Percentiles rank a stretch among this genome's conserved stretches.
Evolutionary conservation across 1,284 basidiomycete genomes (phyloP).

Genomic region (Apiotrichum domesticum): DNA sequence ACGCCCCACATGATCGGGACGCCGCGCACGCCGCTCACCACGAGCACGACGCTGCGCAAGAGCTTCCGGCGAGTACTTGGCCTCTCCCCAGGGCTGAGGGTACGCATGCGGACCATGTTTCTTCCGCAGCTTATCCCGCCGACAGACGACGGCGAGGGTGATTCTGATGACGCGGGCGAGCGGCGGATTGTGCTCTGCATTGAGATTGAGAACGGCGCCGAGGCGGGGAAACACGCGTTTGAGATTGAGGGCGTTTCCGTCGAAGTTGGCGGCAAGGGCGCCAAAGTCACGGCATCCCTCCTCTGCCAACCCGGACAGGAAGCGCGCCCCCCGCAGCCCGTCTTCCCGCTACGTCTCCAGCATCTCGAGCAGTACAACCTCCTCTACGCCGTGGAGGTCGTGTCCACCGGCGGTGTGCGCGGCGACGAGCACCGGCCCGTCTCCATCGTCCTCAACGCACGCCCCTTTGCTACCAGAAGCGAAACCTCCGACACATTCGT

Average conservation of each 20-base stretch:
- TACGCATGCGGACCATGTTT: constrained; percentile 82
- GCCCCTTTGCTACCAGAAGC: constrained; percentile 50
- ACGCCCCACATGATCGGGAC: background rate
- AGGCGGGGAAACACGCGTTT: constrained; percentile 56
- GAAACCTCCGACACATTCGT: constrained; percentile 40
- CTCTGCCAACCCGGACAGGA: constrained; percentile 44
- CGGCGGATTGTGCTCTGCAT: constrained; percentile 76
- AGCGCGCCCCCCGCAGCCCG: constrained; percentile 17
- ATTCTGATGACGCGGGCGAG: constrained; percentile 67
- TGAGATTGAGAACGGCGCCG: constrained; percentile 59
- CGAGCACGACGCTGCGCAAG: constrained; percentile 61
- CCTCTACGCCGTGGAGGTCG: constrained; percentile 65
- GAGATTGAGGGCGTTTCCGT: constrained; percentile 66
- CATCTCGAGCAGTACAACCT: constrained; percentile 75
- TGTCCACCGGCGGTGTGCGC: constrained; percentile 21
- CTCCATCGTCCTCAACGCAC: constrained; percentile 67
- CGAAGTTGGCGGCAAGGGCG: constrained; percentile 65
- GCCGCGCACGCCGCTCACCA: constrained; percentile 1
- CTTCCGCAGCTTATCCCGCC: constrained; percentile 64
- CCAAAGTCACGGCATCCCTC: constrained; percentile 53
- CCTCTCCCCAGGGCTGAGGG: constrained; percentile 71
- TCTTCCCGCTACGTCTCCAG: constrained; percentile 64
- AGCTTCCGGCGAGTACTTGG: constrained; percentile 72
- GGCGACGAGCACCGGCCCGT: constrained; percentile 65
- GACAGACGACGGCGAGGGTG: constrained; percentile 45